Percentiles rank a stretch among this genome's conserved stretches.
Evolutionary conservation across 192 early-diverging fungal genomes (phyloP).

Genomic region (Spinellus fusiger): DNA sequence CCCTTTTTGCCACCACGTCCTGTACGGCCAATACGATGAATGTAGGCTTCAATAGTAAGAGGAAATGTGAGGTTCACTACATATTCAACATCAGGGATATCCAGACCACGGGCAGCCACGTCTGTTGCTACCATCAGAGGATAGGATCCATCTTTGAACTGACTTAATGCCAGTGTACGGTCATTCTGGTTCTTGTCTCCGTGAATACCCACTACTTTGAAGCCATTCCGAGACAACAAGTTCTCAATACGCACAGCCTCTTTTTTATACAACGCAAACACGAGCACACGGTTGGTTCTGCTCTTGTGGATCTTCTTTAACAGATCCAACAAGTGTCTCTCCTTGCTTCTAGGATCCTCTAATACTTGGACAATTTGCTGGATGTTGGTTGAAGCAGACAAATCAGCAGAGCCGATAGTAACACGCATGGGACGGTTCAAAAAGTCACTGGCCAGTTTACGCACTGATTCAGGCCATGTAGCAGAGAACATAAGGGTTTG

Average conservation of each 20-base stretch:
- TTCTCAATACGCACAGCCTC: constrained; percentile 81
- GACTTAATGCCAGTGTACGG: constrained; percentile 69
- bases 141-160: constrained; percentile 74
- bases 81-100: constrained; percentile 87
- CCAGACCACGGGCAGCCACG: constrained; percentile 85
- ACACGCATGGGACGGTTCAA: constrained; percentile 72
- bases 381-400: constrained; percentile 81
- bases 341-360: constrained; percentile 68
- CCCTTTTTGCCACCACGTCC: constrained; percentile 91
- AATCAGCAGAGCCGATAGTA: constrained; percentile 83
- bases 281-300: constrained; percentile 81
- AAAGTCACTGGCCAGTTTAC: constrained; percentile 80
- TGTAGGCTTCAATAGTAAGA: constrained; percentile 90
- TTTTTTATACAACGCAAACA: constrained; percentile 97
- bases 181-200: constrained; percentile 87
- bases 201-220: constrained; percentile 79
- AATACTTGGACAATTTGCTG: constrained; percentile 89
- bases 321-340: constrained; percentile 65
- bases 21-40: constrained; percentile 93
- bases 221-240: constrained; percentile 68
- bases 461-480: constrained; percentile 90
- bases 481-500: constrained; percentile 96
- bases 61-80: constrained; percentile 98
- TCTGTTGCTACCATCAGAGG: constrained; percentile 93
- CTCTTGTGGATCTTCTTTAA: constrained; percentile 80